These are phyloP conservation scores for Ophiostoma sp. DNA, from an alignment of 2,329 filamentous ascomycete genomes.

Conservation along the genomic window DNA sequence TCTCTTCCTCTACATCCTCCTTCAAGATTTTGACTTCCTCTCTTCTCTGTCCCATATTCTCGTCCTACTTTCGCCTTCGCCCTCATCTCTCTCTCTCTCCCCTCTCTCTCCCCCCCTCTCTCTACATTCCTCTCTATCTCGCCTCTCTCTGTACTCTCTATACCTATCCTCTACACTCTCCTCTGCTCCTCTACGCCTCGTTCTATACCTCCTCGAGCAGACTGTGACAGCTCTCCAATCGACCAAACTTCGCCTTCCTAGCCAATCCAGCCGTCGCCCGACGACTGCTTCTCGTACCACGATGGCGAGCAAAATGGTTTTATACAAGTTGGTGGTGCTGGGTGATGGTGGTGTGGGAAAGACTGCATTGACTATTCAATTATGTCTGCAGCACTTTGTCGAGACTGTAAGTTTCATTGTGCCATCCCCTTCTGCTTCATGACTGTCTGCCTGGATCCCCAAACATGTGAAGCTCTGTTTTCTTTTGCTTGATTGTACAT, in stretches of 20 bases:
- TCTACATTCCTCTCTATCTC: background rate
- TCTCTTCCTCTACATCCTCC: background rate
- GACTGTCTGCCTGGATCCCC: background rate
- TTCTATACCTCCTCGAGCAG: background rate
- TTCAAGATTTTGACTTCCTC: background rate
- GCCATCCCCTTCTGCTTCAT: background rate
- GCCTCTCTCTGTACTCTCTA: background rate
- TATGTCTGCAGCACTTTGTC: conserved; percentile 97
- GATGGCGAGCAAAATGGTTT: conserved; percentile 90
- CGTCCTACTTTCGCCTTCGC: background rate
- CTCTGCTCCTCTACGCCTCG: background rate
- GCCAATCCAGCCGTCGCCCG: conserved; percentile 22
- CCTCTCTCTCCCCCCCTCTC: background rate
- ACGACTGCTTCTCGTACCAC: conserved; percentile 30
- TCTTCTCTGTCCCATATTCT: background rate
- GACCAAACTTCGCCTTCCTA: conserved; percentile 8
- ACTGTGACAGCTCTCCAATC: conserved; percentile 5
- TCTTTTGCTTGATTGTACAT: background rate
- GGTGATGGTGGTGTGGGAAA: conserved; percentile 93
- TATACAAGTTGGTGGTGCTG: conserved; percentile 93
- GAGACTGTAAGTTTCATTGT: conserved; percentile 60
- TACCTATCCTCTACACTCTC: background rate
- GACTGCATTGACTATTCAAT: conserved; percentile 89
- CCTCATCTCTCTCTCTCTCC: background rate
- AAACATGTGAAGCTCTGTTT: conserved; percentile 7